Conservation (phyloP, 2,329 filamentous ascomycete genomes). For the Talaromyces sp. region DNA sequence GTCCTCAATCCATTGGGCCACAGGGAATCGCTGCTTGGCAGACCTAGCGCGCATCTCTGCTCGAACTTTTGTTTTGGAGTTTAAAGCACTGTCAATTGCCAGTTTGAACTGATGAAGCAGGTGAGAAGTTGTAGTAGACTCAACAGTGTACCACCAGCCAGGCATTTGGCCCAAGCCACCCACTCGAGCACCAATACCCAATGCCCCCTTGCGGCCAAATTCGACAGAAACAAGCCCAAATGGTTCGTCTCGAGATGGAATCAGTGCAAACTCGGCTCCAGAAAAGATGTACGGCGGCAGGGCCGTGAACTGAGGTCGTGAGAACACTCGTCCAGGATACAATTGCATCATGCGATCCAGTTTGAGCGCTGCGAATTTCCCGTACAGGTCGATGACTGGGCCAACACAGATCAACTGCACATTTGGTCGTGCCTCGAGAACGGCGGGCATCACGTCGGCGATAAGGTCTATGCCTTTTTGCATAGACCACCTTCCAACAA, state of each 20-base stretch:
- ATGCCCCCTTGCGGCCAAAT: conserved; percentile 62
- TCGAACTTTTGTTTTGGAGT: conserved; percentile 51
- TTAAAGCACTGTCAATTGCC: conserved; percentile 57
- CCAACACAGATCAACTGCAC: conserved; percentile 60
- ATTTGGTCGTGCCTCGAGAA: conserved; percentile 56
- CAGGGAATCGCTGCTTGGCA: conserved; percentile 61
- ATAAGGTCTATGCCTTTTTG: conserved; percentile 66
- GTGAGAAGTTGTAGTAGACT: conserved; percentile 59
- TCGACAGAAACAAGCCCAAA: conserved; percentile 65
- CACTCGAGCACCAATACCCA: conserved; percentile 61
- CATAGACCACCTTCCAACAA: conserved; percentile 64
- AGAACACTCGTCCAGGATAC: conserved; percentile 61
- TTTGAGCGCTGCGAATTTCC: conserved; percentile 63
- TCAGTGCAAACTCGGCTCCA: conserved; percentile 63
- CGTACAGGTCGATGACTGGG: conserved; percentile 63
- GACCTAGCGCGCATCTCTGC: conserved; percentile 61
- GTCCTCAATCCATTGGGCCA: conserved; percentile 62
- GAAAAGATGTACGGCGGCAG: conserved; percentile 63
- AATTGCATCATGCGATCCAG: conserved; percentile 59
- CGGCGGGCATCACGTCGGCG: conserved; percentile 60
- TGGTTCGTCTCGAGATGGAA: conserved; percentile 64
- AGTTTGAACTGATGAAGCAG: conserved; percentile 60
- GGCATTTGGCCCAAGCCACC: conserved; percentile 67
- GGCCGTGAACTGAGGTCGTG: conserved; percentile 63
- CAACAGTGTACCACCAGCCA: conserved; percentile 66